phyloP scores from a whole-genome alignment of 495 filamentous ascomycete species.

The Eremomyces bilateralis region DNA sequence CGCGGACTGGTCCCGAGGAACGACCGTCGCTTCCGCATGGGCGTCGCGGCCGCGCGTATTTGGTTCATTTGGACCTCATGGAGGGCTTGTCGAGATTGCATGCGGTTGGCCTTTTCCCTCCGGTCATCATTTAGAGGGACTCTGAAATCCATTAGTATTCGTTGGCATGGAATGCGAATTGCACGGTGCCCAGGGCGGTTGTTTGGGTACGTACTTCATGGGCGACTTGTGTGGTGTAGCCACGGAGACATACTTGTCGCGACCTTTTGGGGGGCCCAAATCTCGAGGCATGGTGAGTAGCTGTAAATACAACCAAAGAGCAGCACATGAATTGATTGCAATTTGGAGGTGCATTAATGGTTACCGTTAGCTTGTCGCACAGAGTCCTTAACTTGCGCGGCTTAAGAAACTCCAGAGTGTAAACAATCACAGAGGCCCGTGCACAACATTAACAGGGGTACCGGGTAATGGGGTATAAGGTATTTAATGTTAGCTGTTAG shows the following conservation, averaged over 20 bases:
- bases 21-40: conserved; percentile 46
- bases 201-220: conserved; percentile 10
- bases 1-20: conserved; percentile 43
- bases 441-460: too few relatives aligned
- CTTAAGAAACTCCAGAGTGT: too few relatives aligned
- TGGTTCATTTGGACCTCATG: conserved; percentile 85
- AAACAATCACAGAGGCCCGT: too few relatives aligned
- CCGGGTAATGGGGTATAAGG: too few relatives aligned
- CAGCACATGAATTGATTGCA: background rate
- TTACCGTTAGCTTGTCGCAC: background rate
- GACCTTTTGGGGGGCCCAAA: conserved; percentile 10
- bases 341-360: background rate
- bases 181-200: background rate
- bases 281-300: conserved; percentile 11
- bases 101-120: conserved; percentile 70
- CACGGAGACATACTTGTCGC: conserved; percentile 5
- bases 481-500: too few relatives aligned
- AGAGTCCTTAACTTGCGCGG: too few relatives aligned
- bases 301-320: background rate
- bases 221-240: conserved; percentile 16
- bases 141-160: conserved; percentile 7
- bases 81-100: conserved; percentile 68
- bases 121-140: conserved; percentile 94
- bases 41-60: conserved; percentile 76
- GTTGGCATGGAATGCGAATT: background rate